A percentile compares a stretch with the other conserved stretches of the same genome.
These are phyloP conservation scores for Calonectria hongkongensis DNA, from an alignment of 2,329 filamentous ascomycete genomes.

Conservation along the genomic window DNA sequence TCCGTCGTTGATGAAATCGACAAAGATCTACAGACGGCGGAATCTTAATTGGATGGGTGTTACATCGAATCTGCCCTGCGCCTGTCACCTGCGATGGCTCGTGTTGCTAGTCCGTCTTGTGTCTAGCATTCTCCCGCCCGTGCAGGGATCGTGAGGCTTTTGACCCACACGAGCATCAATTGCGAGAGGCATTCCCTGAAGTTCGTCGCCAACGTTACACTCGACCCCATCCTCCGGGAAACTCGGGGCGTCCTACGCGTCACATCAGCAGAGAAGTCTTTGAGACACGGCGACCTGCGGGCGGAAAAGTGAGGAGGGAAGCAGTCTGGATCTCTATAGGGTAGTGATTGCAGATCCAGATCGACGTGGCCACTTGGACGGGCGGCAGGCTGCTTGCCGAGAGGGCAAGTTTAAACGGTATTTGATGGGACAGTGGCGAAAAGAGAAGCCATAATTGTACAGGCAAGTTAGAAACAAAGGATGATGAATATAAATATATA, in stretches of 20 bases:
- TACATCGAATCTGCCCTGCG: conserved; percentile 4
- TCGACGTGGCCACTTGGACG: not conserved
- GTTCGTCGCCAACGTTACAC: conserved; percentile 12
- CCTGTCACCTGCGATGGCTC: not conserved
- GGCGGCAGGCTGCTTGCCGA: too few relatives aligned
- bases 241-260: conserved; percentile 9
- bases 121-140: not conserved
- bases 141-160: not conserved
- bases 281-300: not conserved
- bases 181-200: not conserved
- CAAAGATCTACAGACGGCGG: conserved; percentile 11
- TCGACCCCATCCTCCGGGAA: conserved; percentile 11
- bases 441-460: too few relatives aligned
- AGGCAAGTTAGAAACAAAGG: too few relatives aligned
- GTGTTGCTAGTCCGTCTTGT: not conserved
- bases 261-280: not conserved
- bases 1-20: conserved; percentile 2
- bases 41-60: conserved; percentile 21
- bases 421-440: not conserved
- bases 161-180: not conserved
- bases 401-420: too few relatives aligned
- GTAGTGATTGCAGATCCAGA: not conserved
- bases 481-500: too few relatives aligned
- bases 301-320: not conserved
- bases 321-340: not conserved